Conservation (phyloP, 78 protist species). For the Dictyostelium capitatum region DNA sequence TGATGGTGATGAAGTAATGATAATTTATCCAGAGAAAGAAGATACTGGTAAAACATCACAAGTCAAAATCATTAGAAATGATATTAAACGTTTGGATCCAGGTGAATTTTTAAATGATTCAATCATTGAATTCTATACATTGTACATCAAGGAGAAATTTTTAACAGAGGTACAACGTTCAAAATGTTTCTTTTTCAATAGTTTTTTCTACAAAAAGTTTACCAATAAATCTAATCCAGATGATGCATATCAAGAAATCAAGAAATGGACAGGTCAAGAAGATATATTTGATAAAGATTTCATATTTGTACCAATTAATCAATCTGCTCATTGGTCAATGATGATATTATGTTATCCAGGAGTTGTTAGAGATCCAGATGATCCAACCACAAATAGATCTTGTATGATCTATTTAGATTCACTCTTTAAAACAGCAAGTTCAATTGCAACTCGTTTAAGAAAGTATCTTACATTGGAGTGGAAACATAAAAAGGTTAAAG, state of each 20-base stretch:
- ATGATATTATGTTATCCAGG: slow-evolving; percentile 75
- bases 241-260: slow-evolving; percentile 38
- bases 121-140: slow-evolving; percentile 76
- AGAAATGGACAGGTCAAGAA: slow-evolving; percentile 70
- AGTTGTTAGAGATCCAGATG: neutral
- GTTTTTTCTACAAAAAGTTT: slow-evolving; percentile 62
- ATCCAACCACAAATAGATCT: neutral
- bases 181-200: slow-evolving; percentile 66
- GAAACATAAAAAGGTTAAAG: slow-evolving; percentile 20
- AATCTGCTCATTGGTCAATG: slow-evolving; percentile 72
- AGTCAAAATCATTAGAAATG: slow-evolving; percentile 58
- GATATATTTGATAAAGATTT: slow-evolving; percentile 78
- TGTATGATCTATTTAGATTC: slow-evolving; percentile 75
- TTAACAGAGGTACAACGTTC: neutral
- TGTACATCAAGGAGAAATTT: slow-evolving; percentile 44
- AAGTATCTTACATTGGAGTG: slow-evolving; percentile 61
- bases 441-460: slow-evolving; percentile 4
- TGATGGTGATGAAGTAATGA: neutral
- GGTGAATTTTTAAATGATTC: slow-evolving; percentile 78
- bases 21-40: slow-evolving; percentile 28
- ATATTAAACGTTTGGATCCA: slow-evolving; percentile 39
- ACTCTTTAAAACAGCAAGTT: slow-evolving; percentile 18
- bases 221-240: neutral
- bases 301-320: slow-evolving; percentile 81
- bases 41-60: slow-evolving; percentile 9